A percentile compares a stretch with the other conserved stretches of the same genome.
Conservation (phyloP, 768 basidiomycete species). For the Tephrocybe sp. region DNA sequence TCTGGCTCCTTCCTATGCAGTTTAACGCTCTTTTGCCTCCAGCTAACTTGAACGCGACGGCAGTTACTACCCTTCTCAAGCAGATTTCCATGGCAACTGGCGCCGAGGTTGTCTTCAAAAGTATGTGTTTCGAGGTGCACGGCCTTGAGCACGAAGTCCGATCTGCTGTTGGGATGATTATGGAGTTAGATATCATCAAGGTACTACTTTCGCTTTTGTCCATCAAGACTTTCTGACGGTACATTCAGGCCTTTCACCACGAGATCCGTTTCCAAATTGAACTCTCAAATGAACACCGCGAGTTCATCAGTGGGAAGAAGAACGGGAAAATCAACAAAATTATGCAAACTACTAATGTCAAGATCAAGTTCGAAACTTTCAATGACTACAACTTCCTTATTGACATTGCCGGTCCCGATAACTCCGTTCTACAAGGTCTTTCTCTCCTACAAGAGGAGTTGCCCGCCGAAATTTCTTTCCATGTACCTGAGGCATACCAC, state of each 20-base stretch:
- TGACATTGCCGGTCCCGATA: slow-evolving; percentile 83
- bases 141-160: slow-evolving; percentile 92
- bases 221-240: neutral
- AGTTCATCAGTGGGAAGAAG: slow-evolving; percentile 99
- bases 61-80: slow-evolving; percentile 82
- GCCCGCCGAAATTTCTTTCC: slow-evolving; percentile 98
- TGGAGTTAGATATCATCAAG: slow-evolving; percentile 92
- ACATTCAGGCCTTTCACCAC: slow-evolving; percentile 79
- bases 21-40: slow-evolving; percentile 91
- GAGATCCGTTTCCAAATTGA: slow-evolving; percentile 99
- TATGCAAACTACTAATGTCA: slow-evolving; percentile 95
- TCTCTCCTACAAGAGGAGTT: slow-evolving; percentile 92
- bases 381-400: slow-evolving; percentile 95
- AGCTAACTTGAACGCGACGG: slow-evolving; percentile 72
- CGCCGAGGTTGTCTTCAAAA: slow-evolving; percentile 94
- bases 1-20: slow-evolving; percentile 93
- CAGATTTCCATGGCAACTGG: slow-evolving; percentile 85
- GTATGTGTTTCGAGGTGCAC: slow-evolving; percentile 97
- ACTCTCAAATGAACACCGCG: slow-evolving; percentile 94
- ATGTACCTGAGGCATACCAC: slow-evolving; percentile 97
- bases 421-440: slow-evolving; percentile 83
- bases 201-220: slow-evolving; percentile 35
- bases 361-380: slow-evolving; percentile 99
- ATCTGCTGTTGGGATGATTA: slow-evolving; percentile 76
- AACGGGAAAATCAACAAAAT: slow-evolving; percentile 99